A percentile compares a stretch with the other conserved stretches of the same genome.
Evolutionary conservation across 2,329 filamentous ascomycete species (phyloP).

Genomic region (Neoarthrinium moseri): DNA sequence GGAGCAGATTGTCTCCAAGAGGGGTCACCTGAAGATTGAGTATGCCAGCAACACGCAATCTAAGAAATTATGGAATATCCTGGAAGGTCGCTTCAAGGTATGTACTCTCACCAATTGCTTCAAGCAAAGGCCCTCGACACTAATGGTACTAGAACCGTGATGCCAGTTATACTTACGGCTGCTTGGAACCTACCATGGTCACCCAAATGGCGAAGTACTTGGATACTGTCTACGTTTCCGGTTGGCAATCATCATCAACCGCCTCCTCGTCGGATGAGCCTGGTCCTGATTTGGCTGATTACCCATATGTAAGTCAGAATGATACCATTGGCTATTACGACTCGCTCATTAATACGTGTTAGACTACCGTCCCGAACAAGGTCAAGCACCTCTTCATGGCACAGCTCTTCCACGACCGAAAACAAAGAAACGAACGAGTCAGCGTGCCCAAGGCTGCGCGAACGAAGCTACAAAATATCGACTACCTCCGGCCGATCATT

Average conservation of each 20-base stretch:
- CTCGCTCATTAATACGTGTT: neutral
- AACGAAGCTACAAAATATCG: conserved; percentile 71
- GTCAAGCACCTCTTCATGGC: conserved; percentile 97
- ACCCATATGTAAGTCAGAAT: conserved; percentile 70
- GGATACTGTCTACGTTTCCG: conserved; percentile 97
- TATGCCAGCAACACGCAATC: conserved; percentile 86
- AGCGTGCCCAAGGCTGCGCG: conserved; percentile 73
- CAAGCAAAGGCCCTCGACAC: neutral
- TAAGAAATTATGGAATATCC: conserved; percentile 92
- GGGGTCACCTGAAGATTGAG: conserved; percentile 84
- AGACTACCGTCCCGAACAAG: conserved; percentile 98
- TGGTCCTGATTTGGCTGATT: conserved; percentile 95
- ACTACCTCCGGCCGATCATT: conserved; percentile 94
- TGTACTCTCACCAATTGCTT: conserved; percentile 22
- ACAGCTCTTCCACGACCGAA: conserved; percentile 98
- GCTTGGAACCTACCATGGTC: conserved; percentile 95
- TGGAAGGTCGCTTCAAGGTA: conserved; percentile 85
- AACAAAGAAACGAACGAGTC: conserved; percentile 93
- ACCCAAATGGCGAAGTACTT: conserved; percentile 99
- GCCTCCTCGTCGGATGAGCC: conserved; percentile 94
- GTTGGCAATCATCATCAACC: conserved; percentile 97
- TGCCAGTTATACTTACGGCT: conserved; percentile 93
- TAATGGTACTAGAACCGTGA: conserved; percentile 63
- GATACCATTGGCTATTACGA: neutral
- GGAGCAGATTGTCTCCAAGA: conserved; percentile 95